Conservation (phyloP, 2,329 filamentous ascomycete species). For the Claviceps quebecensis region DNA sequence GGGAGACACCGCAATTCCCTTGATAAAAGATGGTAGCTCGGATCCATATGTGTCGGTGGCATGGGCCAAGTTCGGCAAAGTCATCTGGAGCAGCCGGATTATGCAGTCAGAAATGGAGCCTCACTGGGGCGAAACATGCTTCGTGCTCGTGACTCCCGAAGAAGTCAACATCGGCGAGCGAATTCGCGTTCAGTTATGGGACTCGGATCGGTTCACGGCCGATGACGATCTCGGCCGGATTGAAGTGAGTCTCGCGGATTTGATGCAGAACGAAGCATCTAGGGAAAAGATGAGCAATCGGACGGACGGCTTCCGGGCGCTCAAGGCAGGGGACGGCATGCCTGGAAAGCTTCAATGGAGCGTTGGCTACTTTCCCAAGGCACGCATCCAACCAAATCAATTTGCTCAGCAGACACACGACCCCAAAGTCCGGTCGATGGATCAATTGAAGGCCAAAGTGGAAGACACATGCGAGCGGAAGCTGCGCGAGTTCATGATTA, state of each 20-base stretch:
- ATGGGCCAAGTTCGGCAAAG: constrained; percentile 64
- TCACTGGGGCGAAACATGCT: constrained; percentile 56
- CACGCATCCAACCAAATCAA: constrained; percentile 46
- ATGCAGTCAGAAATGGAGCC: constrained; percentile 53
- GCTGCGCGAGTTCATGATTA: constrained; percentile 44
- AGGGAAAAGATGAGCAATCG: constrained; percentile 49
- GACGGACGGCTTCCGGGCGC: constrained; percentile 49
- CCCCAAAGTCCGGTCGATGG: constrained; percentile 38
- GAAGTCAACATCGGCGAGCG: constrained; percentile 60
- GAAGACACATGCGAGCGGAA: constrained; percentile 41
- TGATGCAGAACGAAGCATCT: constrained; percentile 46
- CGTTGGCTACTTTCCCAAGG: constrained; percentile 58
- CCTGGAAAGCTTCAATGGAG: constrained; percentile 56
- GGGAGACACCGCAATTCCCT: constrained; percentile 49
- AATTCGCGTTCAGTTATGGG: constrained; percentile 59
- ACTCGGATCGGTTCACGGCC: constrained; percentile 57
- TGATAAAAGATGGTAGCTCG: constrained; percentile 44
- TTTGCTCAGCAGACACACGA: constrained; percentile 47
- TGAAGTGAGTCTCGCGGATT: constrained; percentile 49
- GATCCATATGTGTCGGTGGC: constrained; percentile 60
- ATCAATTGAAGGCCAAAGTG: constrained; percentile 46
- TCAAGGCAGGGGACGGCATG: constrained; percentile 53
- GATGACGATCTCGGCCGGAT: constrained; percentile 65
- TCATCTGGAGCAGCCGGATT: constrained; percentile 47
- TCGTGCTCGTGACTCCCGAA: constrained; percentile 54